Evolutionary conservation across 2,329 filamentous ascomycete genomes (phyloP).

Genomic region (Apiospora rasikravindrae): DNA sequence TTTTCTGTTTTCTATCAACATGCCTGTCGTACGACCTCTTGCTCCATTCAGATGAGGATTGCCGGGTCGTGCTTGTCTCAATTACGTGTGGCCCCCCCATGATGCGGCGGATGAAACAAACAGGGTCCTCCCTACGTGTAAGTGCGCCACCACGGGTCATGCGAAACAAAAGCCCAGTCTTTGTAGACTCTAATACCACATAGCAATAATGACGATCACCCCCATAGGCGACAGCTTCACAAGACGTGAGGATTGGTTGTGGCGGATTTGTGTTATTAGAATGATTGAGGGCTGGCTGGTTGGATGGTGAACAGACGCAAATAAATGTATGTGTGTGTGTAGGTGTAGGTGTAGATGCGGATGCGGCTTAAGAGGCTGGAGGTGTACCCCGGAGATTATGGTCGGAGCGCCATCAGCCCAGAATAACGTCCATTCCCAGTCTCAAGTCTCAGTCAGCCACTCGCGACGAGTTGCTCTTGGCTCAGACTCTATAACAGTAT

Average conservation of each 20-base stretch:
- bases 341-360: too few relatives aligned
- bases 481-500: not conserved
- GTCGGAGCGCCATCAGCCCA: not conserved
- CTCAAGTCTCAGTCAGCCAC: not conserved
- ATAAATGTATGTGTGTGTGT: too few relatives aligned
- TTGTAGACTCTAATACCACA: not conserved
- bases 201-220: not conserved
- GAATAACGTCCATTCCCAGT: not conserved
- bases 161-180: not conserved
- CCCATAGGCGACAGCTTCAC: not conserved
- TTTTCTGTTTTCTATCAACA: not conserved
- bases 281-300: not conserved
- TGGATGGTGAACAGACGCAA: not conserved
- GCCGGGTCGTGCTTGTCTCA: conserved; percentile 1
- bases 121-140: not conserved
- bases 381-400: not conserved
- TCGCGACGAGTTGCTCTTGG: not conserved
- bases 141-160: not conserved
- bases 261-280: too few relatives aligned
- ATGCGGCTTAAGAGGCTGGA: not conserved
- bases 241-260: not conserved
- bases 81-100: not conserved
- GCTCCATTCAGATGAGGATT: not conserved
- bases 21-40: not conserved
- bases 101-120: conserved; percentile 3